Evolutionary conservation across 2,329 filamentous ascomycete species (phyloP).

Genomic region (Talaromyces sp.): DNA sequence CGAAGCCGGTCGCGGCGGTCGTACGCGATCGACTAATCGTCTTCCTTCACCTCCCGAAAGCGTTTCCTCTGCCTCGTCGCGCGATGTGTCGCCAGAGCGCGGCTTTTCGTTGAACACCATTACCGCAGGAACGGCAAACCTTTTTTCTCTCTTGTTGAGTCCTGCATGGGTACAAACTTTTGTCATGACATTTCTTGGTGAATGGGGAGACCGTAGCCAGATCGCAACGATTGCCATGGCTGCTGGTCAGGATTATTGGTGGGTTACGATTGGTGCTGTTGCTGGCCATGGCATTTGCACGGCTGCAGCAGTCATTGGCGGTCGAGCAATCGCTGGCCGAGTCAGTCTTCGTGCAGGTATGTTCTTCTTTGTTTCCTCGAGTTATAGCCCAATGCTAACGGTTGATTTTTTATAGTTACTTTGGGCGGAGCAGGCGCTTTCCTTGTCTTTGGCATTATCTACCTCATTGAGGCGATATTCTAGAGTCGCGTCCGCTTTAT

Average conservation of each 20-base stretch:
- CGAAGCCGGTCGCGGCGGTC: slow-evolving; percentile 70
- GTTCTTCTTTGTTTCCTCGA: slow-evolving; percentile 41
- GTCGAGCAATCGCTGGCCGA: slow-evolving; percentile 83
- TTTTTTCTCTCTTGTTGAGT: slow-evolving; percentile 82
- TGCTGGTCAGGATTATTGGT: slow-evolving; percentile 97
- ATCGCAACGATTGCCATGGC: slow-evolving; percentile 99
- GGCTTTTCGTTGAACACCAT: slow-evolving; percentile 44
- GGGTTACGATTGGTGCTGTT: slow-evolving; percentile 87
- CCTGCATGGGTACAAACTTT: slow-evolving; percentile 99
- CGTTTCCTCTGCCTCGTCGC: slow-evolving; percentile 70
- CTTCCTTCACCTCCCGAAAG: slow-evolving; percentile 78
- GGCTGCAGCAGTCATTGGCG: slow-evolving; percentile 84
- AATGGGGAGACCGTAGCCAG: slow-evolving; percentile 97
- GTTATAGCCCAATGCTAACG: neutral
- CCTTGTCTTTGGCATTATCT: slow-evolving; percentile 86
- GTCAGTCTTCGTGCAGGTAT: slow-evolving; percentile 95
- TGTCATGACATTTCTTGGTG: slow-evolving; percentile 96
- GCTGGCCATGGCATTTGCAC: slow-evolving; percentile 87
- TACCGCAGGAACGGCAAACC: slow-evolving; percentile 72
- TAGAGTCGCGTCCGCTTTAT: neutral
- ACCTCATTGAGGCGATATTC: slow-evolving; percentile 55
- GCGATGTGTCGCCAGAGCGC: slow-evolving; percentile 54
- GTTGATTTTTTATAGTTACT: slow-evolving; percentile 62
- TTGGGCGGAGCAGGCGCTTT: slow-evolving; percentile 89
- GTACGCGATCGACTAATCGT: slow-evolving; percentile 70